These are phyloP conservation scores for Sisymbrium altissimum DNA, from an alignment of 345 rosid species.

Conservation along the genomic window DNA sequence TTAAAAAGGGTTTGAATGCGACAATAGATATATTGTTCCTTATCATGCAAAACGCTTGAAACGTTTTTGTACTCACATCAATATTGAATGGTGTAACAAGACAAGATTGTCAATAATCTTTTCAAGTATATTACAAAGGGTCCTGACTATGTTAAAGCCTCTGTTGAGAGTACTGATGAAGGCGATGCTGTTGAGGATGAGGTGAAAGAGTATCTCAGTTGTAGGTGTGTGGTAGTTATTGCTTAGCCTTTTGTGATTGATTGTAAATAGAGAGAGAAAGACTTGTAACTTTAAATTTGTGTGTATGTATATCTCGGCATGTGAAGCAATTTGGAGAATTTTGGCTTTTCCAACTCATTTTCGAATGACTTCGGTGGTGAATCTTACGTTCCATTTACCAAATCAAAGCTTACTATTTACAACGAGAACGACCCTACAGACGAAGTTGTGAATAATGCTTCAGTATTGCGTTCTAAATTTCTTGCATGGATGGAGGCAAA, in stretches of 20 bases:
- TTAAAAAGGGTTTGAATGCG: not conserved
- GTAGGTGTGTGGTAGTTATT: too few relatives aligned
- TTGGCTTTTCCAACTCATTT: not conserved
- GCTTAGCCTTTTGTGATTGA: too few relatives aligned
- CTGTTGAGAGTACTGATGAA: too few relatives aligned
- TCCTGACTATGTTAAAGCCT: too few relatives aligned
- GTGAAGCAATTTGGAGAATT: not conserved
- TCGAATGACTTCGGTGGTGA: not conserved
- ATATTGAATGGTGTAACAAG: too few relatives aligned
- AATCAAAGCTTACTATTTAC: not conserved
- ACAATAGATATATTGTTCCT: not conserved
- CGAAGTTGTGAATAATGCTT: not conserved
- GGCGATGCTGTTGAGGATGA: too few relatives aligned
- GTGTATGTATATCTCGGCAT: not conserved
- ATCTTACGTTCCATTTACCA: not conserved
- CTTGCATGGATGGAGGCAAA: not conserved
- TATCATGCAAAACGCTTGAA: not conserved
- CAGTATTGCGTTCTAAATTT: not conserved
- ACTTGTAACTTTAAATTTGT: too few relatives aligned
- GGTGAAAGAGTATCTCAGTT: too few relatives aligned
- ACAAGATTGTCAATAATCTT: too few relatives aligned
- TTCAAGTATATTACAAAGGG: too few relatives aligned
- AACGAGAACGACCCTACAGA: not conserved
- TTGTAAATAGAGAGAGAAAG: too few relatives aligned
- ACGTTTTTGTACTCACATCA: not conserved